Base-by-base conservation (phyloP, 805 yeast genomes). In the Pichia scutulata region DNA sequence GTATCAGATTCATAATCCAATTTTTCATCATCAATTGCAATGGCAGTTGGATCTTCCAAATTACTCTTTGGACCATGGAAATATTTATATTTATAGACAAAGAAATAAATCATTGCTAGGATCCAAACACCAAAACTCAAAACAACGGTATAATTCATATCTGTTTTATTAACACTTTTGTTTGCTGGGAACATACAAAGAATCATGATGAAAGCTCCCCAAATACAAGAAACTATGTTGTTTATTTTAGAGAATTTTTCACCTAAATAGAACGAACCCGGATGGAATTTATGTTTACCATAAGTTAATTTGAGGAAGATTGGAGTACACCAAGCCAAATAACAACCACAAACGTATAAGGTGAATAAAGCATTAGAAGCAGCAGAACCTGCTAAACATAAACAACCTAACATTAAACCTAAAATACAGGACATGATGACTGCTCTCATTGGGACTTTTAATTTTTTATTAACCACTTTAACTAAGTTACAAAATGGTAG, bases 51-150 rank as follows among this genome's bases (percentile, higher is more conserved):
- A 33, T 21, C 26, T 7, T 51, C 44, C 50, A 59, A 47, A 43
- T 59, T 59, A 40, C 58, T 55, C 47, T 56, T 62, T 3, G 88
- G 88, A 8, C 89, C 89, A 30, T 71, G 61, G 69, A 77, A 82
- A 30, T 37, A 16, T 60, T 71, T 67, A 57, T 74, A 78, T 52
- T 75, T 72, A 3, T 75, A 74, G 5, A 70, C 61, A 49, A 62
- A 71, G 65, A 77, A 82, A 64, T 82, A 82, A 0, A 73, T 46
- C 50, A 73, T 58, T 0, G 84, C 71, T 19, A 80, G 65, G 6
- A 77, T 51, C 84, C 84, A 80, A n/a, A 79, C 75, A 21, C 64
- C 65, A 9, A 62, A 64, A 24, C 63, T 61, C 24, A 67, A 60
- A 18, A 65, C 70, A 46, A 63, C 62, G 10, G 71, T 66, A 41